A percentile compares a stretch with the other conserved stretches of the same genome.
Evolutionary conservation across 2,329 filamentous ascomycete genomes (phyloP).

Genomic region (Apiospora marii): DNA sequence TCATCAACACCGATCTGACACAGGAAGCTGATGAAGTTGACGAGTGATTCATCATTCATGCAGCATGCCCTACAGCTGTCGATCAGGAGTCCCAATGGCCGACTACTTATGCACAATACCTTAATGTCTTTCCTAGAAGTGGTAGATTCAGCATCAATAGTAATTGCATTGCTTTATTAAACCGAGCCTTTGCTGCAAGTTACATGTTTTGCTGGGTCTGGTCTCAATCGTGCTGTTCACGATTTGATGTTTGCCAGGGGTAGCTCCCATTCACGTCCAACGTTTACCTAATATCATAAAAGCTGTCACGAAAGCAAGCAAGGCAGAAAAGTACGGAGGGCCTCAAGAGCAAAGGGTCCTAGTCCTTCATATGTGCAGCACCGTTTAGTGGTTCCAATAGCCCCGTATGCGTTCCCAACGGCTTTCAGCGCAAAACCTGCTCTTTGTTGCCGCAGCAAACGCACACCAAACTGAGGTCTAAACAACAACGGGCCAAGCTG

Average conservation of each 20-base stretch:
- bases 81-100: not conserved
- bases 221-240: not conserved
- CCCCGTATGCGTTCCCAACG: not conserved
- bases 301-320: not conserved
- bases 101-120: not conserved
- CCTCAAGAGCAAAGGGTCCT: not conserved
- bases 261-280: not conserved
- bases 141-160: not conserved
- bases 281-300: not conserved
- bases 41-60: not conserved
- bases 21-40: constrained; percentile 25
- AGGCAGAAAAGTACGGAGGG: not conserved
- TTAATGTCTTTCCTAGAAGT: not conserved
- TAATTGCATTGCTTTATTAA: not conserved
- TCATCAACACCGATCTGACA: constrained; percentile 58
- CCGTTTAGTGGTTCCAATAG: not conserved
- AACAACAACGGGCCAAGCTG: not conserved
- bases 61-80: not conserved
- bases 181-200: too few species aligned
- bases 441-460: not conserved
- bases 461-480: not conserved
- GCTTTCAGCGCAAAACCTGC: not conserved
- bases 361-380: not conserved
- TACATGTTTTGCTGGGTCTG: not conserved
- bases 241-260: not conserved